These are phyloP conservation scores for Sonneratia caseolaris DNA, from an alignment of 345 rosid species.

Conservation along the genomic window DNA sequence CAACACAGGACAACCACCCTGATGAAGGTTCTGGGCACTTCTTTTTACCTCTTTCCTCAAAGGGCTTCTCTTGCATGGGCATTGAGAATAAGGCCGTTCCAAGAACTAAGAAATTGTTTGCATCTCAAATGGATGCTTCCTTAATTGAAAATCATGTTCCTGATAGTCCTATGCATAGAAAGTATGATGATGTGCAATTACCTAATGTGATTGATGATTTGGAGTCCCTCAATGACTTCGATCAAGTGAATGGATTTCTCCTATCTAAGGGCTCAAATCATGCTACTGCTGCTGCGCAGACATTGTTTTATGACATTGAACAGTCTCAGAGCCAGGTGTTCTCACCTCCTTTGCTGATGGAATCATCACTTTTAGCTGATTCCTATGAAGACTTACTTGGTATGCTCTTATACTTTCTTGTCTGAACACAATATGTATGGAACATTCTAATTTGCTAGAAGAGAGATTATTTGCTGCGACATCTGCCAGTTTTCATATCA, in stretches of 20 bases:
- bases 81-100: slow-evolving; percentile 44
- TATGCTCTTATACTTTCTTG: slow-evolving; percentile 16
- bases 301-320: slow-evolving; percentile 53
- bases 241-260: slow-evolving; percentile 61
- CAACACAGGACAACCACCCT: slow-evolving; percentile 55
- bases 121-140: slow-evolving; percentile 40
- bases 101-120: slow-evolving; percentile 44
- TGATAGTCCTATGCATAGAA: slow-evolving; percentile 36
- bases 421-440: background rate
- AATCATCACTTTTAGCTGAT: slow-evolving; percentile 59
- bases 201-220: slow-evolving; percentile 49
- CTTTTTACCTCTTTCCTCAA: slow-evolving; percentile 60
- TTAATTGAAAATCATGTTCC: slow-evolving; percentile 30
- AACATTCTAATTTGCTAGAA: background rate
- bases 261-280: slow-evolving; percentile 52
- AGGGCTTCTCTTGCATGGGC: slow-evolving; percentile 43
- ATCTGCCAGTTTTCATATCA: background rate
- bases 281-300: slow-evolving; percentile 42
- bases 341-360: slow-evolving; percentile 88
- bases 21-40: slow-evolving; percentile 80
- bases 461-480: background rate
- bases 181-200: slow-evolving; percentile 47
- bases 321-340: slow-evolving; percentile 63
- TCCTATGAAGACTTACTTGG: slow-evolving; percentile 89
- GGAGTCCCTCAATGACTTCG: slow-evolving; percentile 60